phyloP scores from a whole-genome alignment of 345 rosid species.

The Murraya paniculata region DNA sequence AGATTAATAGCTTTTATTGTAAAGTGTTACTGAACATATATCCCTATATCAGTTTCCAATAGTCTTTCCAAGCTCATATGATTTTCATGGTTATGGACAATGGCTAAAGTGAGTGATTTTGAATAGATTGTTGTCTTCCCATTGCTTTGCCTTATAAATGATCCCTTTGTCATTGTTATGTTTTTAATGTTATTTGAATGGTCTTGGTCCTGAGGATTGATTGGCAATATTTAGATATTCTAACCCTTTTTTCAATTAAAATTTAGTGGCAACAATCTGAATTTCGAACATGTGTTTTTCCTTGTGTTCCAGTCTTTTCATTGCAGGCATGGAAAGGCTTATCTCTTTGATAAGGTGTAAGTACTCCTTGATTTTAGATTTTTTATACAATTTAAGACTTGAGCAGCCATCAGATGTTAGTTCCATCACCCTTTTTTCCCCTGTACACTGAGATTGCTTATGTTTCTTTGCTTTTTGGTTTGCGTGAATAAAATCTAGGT shows the following conservation, averaged over 20 bases:
- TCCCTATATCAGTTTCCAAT: not conserved
- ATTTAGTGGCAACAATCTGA: not conserved
- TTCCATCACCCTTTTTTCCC: not conserved
- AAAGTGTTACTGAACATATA: not conserved
- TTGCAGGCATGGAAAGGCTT: conserved; percentile 73
- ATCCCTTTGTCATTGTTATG: not conserved
- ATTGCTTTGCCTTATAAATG: not conserved
- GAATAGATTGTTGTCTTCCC: not conserved
- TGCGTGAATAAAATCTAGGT: not conserved
- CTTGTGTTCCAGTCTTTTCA: conserved; percentile 61
- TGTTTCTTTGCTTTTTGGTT: not conserved
- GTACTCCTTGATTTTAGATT: conserved; percentile 25
- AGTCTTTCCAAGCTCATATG: not conserved
- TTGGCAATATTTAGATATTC: not conserved
- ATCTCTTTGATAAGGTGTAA: conserved; percentile 76
- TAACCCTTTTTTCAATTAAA: not conserved
- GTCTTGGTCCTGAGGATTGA: not conserved
- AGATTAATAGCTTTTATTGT: not conserved
- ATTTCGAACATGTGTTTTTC: conserved; percentile 17
- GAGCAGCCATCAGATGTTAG: not conserved
- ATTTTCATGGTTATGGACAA: not conserved
- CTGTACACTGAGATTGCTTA: not conserved
- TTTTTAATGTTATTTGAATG: not conserved
- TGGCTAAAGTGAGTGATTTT: not conserved
- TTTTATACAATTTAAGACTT: not conserved